Evolutionary conservation across 768 basidiomycete genomes (phyloP), one percentile per base, ranked within the genome.

Genomic region (Leccinum disarticulatum): DNA sequence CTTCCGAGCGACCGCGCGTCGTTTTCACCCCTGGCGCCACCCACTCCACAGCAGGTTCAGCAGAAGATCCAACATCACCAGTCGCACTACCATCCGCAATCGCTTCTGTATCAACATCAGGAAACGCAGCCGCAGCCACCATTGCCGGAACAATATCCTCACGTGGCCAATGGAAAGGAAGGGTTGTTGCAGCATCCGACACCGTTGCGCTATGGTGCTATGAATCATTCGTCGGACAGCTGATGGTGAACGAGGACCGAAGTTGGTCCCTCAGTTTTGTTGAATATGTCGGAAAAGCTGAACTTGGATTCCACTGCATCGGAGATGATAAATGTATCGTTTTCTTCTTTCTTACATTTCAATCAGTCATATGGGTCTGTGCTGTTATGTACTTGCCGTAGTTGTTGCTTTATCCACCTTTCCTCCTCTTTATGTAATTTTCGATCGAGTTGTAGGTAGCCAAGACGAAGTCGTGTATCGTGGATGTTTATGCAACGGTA

Each of bases 41-140:
- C 55, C 0, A 66, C 64, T 11, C 64, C 64, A 3, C 57, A 64
- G 31, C 63, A 68, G 13, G 41, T 68, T 17, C 58, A 63, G 27
- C 66, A 67, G 1, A 59, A 69, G 8, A 58, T 67, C 1, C 62
- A 61, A 9, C 60, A 67, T 27, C 65, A 57, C 8, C 66, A 67
- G 10, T 3, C 66, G 5, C 66, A 56, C 2, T 64, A 68, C 27
- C 19, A 56, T 3, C 3, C 35, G 0, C 51, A 58, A 1, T 22
- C 41, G 6, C 54, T 10, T 11, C 14, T 36, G 15, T 52, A 36
- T 2, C 62, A 54, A 5, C 59, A 60, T 1, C 61, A 59, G 14
- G 58, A 49, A 8, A 22, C n/a, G 19, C 51, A 52, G 19, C 43
- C 43, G 19, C n/a, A 46, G 3, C 2, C 43, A 46, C 43, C 19